Percentiles rank a stretch among this genome's conserved stretches.
These are phyloP conservation scores for apple (Malus domestica) DNA, from an alignment of 306 rosid species.

Conservation along the genomic window ASM211411v1 NC_041799.1:39638001-39638500, in stretches of 20 bases:
- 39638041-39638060: background rate
- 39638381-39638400: constrained; percentile 41
- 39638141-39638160: constrained; percentile 73
- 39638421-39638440: background rate
- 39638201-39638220: constrained; percentile 85
- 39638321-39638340: constrained; percentile 76
- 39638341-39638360: constrained; percentile 90
- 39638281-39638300: constrained; percentile 95
- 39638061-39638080: background rate
- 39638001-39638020: constrained; percentile 1
- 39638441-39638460: constrained; percentile 2
- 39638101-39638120: constrained; percentile 95
- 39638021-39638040: background rate
- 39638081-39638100: constrained; percentile 79
- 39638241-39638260: constrained; percentile 84
- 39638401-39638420: constrained; percentile 11
- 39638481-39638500: too few species aligned
- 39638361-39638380: constrained; percentile 84
- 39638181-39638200: constrained; percentile 92
- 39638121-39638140: constrained; percentile 79
- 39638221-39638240: constrained; percentile 76
- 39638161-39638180: constrained; percentile 65
- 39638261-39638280: constrained; percentile 87
- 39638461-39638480: background rate
- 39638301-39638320: constrained; percentile 75